A percentile compares a stretch with the other conserved stretches of the same genome.
phyloP scores from a whole-genome alignment of 1,139 yeast genomes.

The Geotrichum phurueaensis region DNA sequence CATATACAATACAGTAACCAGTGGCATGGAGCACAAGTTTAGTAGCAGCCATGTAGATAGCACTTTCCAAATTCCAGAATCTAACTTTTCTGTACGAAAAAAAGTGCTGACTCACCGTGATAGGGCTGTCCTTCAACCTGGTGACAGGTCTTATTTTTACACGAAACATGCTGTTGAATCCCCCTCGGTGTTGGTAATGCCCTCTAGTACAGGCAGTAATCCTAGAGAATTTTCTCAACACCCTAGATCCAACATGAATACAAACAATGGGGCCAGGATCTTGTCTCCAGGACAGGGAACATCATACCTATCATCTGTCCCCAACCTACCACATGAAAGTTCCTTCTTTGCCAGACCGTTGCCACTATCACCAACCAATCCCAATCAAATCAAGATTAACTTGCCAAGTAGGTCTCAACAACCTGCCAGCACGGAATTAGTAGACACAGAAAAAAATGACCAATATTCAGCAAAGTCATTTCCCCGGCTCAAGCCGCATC shows the following conservation, averaged over 20 bases:
- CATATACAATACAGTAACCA: not conserved
- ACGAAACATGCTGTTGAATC: slow-evolving; percentile 55
- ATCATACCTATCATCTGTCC: slow-evolving; percentile 2
- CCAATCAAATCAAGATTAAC: not conserved
- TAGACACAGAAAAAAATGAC: not conserved
- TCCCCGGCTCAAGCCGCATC: not conserved
- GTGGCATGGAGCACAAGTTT: not conserved
- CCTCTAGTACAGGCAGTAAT: slow-evolving; percentile 61
- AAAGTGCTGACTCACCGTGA: slow-evolving; percentile 60
- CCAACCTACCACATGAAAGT: not conserved
- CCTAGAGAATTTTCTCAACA: slow-evolving; percentile 35
- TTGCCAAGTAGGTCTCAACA: not conserved
- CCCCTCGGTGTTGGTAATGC: slow-evolving; percentile 48
- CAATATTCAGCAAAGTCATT: not conserved
- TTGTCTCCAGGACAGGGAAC: not conserved
- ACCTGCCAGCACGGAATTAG: not conserved
- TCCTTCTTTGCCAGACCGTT: not conserved
- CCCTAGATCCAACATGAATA: not conserved
- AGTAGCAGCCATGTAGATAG: not conserved
- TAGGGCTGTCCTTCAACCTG: slow-evolving; percentile 51
- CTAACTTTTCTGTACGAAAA: not conserved
- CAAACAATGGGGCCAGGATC: not conserved
- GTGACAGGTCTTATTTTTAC: slow-evolving; percentile 64
- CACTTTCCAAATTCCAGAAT: not conserved
- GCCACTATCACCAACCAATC: not conserved